Evolutionary conservation across 331 rosid genomes (phyloP).

Genomic region (Prunus yedoensis): DNA sequence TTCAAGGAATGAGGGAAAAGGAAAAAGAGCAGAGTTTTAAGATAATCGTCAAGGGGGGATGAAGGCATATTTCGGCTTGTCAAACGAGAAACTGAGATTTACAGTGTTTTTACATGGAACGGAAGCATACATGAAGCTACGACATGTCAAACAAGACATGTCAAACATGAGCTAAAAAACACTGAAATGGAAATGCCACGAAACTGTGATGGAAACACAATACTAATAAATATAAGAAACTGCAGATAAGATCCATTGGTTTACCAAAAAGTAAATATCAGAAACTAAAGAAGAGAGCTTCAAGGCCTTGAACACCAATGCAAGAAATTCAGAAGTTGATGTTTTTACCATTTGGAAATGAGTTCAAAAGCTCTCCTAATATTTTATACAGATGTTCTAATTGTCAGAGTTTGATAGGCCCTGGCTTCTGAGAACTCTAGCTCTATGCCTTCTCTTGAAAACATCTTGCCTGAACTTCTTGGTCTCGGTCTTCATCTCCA

Average conservation of each 20-base stretch:
- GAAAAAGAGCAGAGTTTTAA: neutral
- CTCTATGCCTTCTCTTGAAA: constrained; percentile 86
- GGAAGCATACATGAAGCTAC: neutral
- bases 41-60: neutral
- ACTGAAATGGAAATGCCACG: too few relatives aligned
- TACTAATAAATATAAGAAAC: neutral
- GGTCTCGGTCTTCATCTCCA: constrained; percentile 78
- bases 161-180: too few relatives aligned
- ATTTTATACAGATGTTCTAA: constrained; percentile 18
- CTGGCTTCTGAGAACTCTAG: constrained; percentile 48
- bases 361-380: neutral
- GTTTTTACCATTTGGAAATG: neutral
- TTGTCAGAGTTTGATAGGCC: constrained; percentile 32
- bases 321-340: neutral
- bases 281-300: neutral
- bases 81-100: neutral
- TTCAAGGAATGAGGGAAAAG: neutral
- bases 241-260: neutral
- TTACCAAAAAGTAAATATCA: neutral
- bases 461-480: constrained; percentile 88
- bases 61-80: neutral
- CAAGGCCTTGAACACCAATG: neutral
- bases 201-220: neutral
- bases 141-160: too few relatives aligned
- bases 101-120: neutral